Evolutionary conservation across 352 stramenopile species (phyloP).

Genomic region (Pseudoperonospora humuli): DNA sequence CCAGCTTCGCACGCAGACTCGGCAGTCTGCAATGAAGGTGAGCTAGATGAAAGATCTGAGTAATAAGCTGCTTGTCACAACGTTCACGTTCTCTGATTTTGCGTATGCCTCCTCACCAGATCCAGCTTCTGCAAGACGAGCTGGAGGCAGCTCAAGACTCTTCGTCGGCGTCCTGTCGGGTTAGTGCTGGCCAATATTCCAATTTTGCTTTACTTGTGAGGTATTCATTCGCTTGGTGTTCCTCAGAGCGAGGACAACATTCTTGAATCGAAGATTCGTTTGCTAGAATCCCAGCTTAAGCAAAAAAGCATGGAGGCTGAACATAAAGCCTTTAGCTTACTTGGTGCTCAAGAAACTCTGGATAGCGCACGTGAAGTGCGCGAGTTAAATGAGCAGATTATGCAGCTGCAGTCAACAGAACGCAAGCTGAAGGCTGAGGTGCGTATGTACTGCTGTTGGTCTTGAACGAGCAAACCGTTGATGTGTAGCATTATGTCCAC

Average conservation of each 20-base stretch:
- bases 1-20: constrained; percentile 33
- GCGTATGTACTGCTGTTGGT: neutral
- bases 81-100: neutral
- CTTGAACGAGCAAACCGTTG: neutral
- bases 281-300: constrained; percentile 53
- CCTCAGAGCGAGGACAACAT: constrained; percentile 50
- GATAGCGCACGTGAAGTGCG: constrained; percentile 44
- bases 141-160: constrained; percentile 37
- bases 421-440: constrained; percentile 70
- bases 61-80: neutral
- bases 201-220: constrained; percentile 1
- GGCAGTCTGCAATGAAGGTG: constrained; percentile 54
- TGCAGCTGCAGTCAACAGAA: constrained; percentile 48
- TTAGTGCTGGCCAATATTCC: constrained; percentile 7
- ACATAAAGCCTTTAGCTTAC: constrained; percentile 30
- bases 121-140: constrained; percentile 55
- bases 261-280: constrained; percentile 55
- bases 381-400: constrained; percentile 51
- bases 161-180: constrained; percentile 29
- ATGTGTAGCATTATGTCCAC: neutral
- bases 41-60: neutral
- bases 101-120: constrained; percentile 21
- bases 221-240: constrained; percentile 23
- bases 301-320: constrained; percentile 53
- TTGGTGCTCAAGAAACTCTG: constrained; percentile 39